phyloP scores from a whole-genome alignment of 805 yeast genomes.

The Priceomyces haplophilus region DNA sequence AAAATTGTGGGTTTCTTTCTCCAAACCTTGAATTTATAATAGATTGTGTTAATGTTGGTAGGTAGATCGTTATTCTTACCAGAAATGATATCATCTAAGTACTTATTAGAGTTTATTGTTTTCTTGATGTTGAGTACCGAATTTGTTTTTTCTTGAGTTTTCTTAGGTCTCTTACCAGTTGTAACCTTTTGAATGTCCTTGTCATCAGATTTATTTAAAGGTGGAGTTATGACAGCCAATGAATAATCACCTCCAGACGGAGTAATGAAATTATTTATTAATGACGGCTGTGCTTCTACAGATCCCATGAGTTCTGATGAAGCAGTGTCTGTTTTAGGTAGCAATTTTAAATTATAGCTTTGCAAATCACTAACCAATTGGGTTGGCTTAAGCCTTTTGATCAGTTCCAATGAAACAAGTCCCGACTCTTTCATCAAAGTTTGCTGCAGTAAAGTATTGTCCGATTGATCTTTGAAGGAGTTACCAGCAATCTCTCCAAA shows the following conservation, averaged over 20 bases:
- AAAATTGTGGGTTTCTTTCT: constrained; percentile 83
- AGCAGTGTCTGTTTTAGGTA: constrained; percentile 10
- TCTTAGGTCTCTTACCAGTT: not conserved
- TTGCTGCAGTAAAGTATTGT: constrained; percentile 6
- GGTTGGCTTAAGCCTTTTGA: constrained; percentile 7
- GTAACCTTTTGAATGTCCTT: not conserved
- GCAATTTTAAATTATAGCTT: constrained; percentile 18
- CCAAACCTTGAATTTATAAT: constrained; percentile 84
- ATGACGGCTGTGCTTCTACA: constrained; percentile 8
- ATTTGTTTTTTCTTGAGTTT: constrained; percentile 4
- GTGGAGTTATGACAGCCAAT: constrained; percentile 22
- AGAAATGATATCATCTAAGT: constrained; percentile 29
- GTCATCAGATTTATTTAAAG: constrained; percentile 17
- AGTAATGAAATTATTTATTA: constrained; percentile 24
- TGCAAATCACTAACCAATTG: constrained; percentile 13
- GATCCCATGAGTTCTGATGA: not conserved
- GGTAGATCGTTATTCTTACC: constrained; percentile 31
- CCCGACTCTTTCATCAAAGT: constrained; percentile 2
- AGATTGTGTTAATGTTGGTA: constrained; percentile 49
- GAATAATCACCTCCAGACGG: constrained; percentile 24
- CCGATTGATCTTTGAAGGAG: not conserved
- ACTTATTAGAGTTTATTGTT: constrained; percentile 17
- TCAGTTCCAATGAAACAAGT: constrained; percentile 1
- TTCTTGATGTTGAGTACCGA: constrained; percentile 1
- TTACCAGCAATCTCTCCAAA: constrained; percentile 19